Base-by-base conservation (phyloP, 805 yeast genomes). In the Candida michaelii region DNA sequence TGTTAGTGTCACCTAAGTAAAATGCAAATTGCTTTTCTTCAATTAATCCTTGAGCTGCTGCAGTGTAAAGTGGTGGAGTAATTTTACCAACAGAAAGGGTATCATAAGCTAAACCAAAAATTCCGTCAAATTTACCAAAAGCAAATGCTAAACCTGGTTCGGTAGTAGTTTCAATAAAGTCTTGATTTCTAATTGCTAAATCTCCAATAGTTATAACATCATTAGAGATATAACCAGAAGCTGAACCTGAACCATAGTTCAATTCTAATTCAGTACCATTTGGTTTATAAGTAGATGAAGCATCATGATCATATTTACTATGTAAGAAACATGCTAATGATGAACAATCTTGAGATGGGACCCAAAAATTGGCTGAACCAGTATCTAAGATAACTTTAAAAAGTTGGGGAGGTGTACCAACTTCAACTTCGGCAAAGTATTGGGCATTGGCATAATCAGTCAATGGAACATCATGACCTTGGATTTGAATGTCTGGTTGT, bases 61-160 rank as follows among this genome's bases (percentile, higher is more conserved):
- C 98, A 54, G 86, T 87, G 76, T 89, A 89, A 48, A 93, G 67
- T 33, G 99, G 99, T 43, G 99, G 98, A 23, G 88, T 96, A 56
- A 90, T 80, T 59, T 80, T 78, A 74, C 90, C 75, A 42, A 88
- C 97, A 12, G 97, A 79, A 54, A 93, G 89, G 41, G 96, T 75
- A 69, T 88, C 88, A 69, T 91, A 93, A 51, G 88, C 99, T 54
- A 93, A 79, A 52, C 99, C 99, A 50, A 93, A 74, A 53, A 93
- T 90, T 71, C 99, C 99, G 64, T 93, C 99, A 63, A 93, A 93
- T 71, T 93, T 91, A 66, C 97, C 99, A 68, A 93, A 93, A 40
- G 99, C 98, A 71, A 93, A 93, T 0, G 97, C 93, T 53, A 93
- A 78, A 44, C 99, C 99, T 32, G 98, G 98, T 74, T 93, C 99